Evolutionary conservation across 192 early-diverging fungal genomes (phyloP).

Genomic region (Mycoemilia scoparia): DNA sequence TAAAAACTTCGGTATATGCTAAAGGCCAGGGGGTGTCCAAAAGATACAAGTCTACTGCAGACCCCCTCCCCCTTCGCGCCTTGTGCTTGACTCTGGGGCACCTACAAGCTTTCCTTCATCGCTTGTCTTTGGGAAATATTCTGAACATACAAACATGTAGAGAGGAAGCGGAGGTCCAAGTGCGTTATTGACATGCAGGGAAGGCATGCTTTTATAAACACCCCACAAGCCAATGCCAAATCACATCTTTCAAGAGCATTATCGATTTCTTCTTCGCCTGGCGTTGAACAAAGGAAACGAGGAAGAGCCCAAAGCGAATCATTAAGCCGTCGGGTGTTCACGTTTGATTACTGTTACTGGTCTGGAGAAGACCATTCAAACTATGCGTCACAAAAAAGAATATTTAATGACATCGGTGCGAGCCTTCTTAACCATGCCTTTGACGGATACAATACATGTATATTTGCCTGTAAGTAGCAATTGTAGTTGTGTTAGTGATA

Average conservation of each 20-base stretch:
- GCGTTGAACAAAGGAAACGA: neutral
- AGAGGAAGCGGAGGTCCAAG: constrained; percentile 39
- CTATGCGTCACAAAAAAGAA: constrained; percentile 51
- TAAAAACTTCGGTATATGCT: neutral
- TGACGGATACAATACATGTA: constrained; percentile 78
- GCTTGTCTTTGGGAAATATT: neutral
- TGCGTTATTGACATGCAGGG: constrained; percentile 54
- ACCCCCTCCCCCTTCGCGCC: too few species aligned
- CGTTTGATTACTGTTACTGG: constrained; percentile 85
- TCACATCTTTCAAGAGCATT: too few species aligned
- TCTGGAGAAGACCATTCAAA: constrained; percentile 40
- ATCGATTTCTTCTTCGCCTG: too few species aligned
- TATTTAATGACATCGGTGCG: constrained; percentile 59
- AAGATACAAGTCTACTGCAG: too few species aligned
- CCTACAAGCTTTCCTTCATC: neutral
- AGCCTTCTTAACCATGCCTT: constrained; percentile 73
- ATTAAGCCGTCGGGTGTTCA: constrained; percentile 37
- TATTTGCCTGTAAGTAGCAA: constrained; percentile 65
- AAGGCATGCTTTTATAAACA: constrained; percentile 44
- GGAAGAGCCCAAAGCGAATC: constrained; percentile 1
- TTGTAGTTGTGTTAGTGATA: neutral
- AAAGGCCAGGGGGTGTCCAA: neutral
- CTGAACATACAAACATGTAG: constrained; percentile 6
- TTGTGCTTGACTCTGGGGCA: too few species aligned
- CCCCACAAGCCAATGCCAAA: constrained; percentile 16